Evolutionary conservation across 345 rosid species (phyloP).

Genomic region (Cochlearia excelsa): DNA sequence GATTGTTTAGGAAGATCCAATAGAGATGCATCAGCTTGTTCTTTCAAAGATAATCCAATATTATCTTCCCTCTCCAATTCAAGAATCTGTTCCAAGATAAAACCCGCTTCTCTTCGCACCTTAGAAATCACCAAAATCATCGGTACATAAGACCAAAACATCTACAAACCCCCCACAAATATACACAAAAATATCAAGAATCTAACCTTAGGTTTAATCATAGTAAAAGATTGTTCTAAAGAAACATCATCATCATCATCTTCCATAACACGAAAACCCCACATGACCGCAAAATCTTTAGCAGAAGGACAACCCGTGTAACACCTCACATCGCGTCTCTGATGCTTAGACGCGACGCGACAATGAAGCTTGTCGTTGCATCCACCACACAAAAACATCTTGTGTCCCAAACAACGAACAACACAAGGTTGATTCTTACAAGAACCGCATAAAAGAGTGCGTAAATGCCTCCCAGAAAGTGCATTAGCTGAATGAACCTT

Average conservation of each 20-base stretch:
- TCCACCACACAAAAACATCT: slow-evolving; percentile 53
- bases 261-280: slow-evolving; percentile 49
- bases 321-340: slow-evolving; percentile 46
- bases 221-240: slow-evolving; percentile 8
- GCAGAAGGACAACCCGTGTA: slow-evolving; percentile 77
- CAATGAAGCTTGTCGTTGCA: slow-evolving; percentile 59
- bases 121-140: slow-evolving; percentile 7
- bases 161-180: background rate
- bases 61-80: slow-evolving; percentile 51
- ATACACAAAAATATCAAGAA: slow-evolving; percentile 6
- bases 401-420: slow-evolving; percentile 59
- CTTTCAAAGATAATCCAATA: slow-evolving; percentile 18
- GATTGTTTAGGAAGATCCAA: slow-evolving; percentile 26
- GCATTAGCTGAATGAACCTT: slow-evolving; percentile 91
- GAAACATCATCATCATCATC: slow-evolving; percentile 20
- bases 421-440: slow-evolving; percentile 53
- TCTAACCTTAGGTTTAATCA: slow-evolving; percentile 27
- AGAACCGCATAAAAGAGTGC: slow-evolving; percentile 62
- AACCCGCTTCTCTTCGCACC: slow-evolving; percentile 33
- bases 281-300: slow-evolving; percentile 58
- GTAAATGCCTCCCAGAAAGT: slow-evolving; percentile 69
- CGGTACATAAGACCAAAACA: background rate
- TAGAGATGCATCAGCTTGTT: slow-evolving; percentile 19
- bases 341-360: slow-evolving; percentile 45
- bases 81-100: slow-evolving; percentile 68